Percentiles rank a stretch among this genome's conserved stretches.
These are phyloP conservation scores for Kwoniella dendrophila DNA, from an alignment of 768 basidiomycete genomes.

Conservation along the genomic window DNA sequence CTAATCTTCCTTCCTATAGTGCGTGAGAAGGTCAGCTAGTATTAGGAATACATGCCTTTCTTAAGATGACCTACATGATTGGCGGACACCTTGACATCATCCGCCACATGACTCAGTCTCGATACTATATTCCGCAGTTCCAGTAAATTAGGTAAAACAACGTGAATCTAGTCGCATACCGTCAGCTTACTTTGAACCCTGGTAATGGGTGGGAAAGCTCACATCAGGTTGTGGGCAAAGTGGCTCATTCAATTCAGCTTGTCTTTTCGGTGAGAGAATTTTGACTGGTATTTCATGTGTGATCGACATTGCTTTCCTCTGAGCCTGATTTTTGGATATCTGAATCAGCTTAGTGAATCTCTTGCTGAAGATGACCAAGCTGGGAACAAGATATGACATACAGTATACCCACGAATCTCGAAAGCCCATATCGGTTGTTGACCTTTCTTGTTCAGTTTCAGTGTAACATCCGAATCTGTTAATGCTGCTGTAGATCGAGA, in stretches of 20 bases:
- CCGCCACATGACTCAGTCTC: slow-evolving; percentile 45
- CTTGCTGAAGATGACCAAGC: slow-evolving; percentile 7
- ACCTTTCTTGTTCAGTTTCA: slow-evolving; percentile 51
- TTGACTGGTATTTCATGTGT: slow-evolving; percentile 51
- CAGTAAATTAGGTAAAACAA: slow-evolving; percentile 46
- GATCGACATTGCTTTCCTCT: slow-evolving; percentile 35
- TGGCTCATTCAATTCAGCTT: slow-evolving; percentile 50
- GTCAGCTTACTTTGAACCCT: neutral
- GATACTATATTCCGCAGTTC: slow-evolving; percentile 49
- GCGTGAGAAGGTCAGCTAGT: slow-evolving; percentile 3
- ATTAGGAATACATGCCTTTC: neutral
- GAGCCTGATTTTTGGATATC: slow-evolving; percentile 4
- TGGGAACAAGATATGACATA: neutral
- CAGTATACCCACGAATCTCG: slow-evolving; percentile 44
- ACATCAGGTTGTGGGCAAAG: slow-evolving; percentile 56
- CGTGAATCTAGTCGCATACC: slow-evolving; percentile 37
- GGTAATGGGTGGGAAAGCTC: slow-evolving; percentile 14
- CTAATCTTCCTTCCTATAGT: slow-evolving; percentile 47
- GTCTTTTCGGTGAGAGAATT: slow-evolving; percentile 44
- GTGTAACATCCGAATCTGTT: slow-evolving; percentile 42
- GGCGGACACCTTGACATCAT: slow-evolving; percentile 47
- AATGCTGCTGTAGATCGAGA: slow-evolving; percentile 21
- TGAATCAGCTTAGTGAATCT: neutral
- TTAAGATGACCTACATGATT: slow-evolving; percentile 42
- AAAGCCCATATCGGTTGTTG: slow-evolving; percentile 51